A percentile compares a stretch with the other conserved stretches of the same genome.
Conservation (phyloP, 495 filamentous ascomycete species). For the Hamigera avellanea region DNA sequence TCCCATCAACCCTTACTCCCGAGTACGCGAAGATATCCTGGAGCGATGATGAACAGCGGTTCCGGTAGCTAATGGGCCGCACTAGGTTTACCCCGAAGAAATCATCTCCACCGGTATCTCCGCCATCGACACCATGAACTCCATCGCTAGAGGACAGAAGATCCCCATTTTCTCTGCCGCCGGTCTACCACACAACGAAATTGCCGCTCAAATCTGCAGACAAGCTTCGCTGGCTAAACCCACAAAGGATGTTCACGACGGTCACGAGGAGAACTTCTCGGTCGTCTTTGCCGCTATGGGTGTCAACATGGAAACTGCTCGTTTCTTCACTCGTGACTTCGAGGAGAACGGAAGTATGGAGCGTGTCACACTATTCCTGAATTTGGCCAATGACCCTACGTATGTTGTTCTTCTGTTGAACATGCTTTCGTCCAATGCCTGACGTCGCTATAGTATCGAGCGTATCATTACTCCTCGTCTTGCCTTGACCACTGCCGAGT, state of each 20-base stretch:
- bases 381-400: constrained; percentile 98
- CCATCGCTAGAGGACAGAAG: constrained; percentile 98
- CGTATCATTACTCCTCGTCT: constrained; percentile 99
- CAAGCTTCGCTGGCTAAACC: constrained; percentile 88
- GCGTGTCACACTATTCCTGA: constrained; percentile 92
- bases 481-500: constrained; percentile 95
- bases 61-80: constrained; percentile 8
- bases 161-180: constrained; percentile 99
- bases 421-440: neutral
- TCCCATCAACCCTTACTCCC: constrained; percentile 96
- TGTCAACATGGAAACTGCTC: constrained; percentile 98
- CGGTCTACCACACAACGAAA: constrained; percentile 98
- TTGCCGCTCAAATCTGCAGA: constrained; percentile 93
- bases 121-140: constrained; percentile 99
- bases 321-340: constrained; percentile 98
- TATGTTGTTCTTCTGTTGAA: constrained; percentile 30
- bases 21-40: constrained; percentile 43
- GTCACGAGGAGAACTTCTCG: constrained; percentile 97
- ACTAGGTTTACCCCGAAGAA: constrained; percentile 92
- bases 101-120: constrained; percentile 99
- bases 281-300: constrained; percentile 99
- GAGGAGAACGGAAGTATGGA: constrained; percentile 99
- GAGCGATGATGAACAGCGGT: neutral
- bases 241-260: constrained; percentile 93
- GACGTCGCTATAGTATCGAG: constrained; percentile 59